Base-by-base conservation (phyloP, 2,329 filamentous ascomycete species). In the Colletotrichum chrysophilum region DNA sequence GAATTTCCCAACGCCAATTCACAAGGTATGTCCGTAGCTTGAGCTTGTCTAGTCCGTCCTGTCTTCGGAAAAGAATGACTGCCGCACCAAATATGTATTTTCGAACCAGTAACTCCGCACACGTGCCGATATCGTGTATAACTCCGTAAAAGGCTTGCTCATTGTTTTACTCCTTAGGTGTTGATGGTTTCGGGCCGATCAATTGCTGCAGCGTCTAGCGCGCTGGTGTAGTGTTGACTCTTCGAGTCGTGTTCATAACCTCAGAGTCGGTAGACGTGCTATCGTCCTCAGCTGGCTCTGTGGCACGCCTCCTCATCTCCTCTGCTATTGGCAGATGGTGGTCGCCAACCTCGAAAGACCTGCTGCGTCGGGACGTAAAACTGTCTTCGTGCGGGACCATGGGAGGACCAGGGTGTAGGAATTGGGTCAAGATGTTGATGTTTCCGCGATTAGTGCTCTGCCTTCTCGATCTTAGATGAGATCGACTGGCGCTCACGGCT, bases 391-490 rank as follows among this genome's bases (percentile, higher is more conserved):
- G 82, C 82, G 7, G 87, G 78, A 10, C 82, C 81, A 69, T 61
- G 9, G 66, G 66, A 1, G 89, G 89, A 0, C 89, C 89, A 0
- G 88, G 89, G 64, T 89, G 89, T 14, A 90, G 80, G 30, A 90
- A 83, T 65, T 87, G 85, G 7, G 86, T 82, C 30, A 90, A 79
- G 6, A 90, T 77, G 77, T 86, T 88, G 21, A 82, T 82, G 14
- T 83, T 82, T 5, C 80, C 80, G 52, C 79, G 76, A 28, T 80
- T 79, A 30, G 79, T 82, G 8, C 80, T 79, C 16, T 79, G 79
- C 1, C 82, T 82, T 62, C 83, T 80, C 9, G 73, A 75, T 21
- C 70, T 67, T 58, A 75, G 9, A n/a, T 75, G 58, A 28, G 73
- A 75, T 16, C 73, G 52, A 36, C 69, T 60, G 34, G 81, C 72